These are phyloP conservation scores for Arxiozyma telluris DNA, from an alignment of 1,139 yeast species.

Conservation along the genomic window DNA sequence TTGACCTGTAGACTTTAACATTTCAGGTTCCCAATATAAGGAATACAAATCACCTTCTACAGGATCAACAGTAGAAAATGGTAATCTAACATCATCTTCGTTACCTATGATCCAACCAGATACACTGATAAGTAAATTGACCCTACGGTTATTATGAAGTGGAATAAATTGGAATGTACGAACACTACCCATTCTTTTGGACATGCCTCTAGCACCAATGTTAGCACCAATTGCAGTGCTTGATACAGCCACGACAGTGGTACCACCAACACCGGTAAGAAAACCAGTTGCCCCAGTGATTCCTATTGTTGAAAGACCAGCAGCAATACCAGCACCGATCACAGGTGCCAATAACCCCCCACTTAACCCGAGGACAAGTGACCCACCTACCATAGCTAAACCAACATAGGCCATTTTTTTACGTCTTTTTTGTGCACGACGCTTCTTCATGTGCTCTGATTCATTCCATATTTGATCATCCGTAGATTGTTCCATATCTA, in stretches of 20 bases:
- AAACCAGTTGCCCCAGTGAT: conserved; percentile 87
- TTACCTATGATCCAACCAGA: conserved; percentile 98
- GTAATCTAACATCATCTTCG: conserved; percentile 91
- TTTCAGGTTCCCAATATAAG: conserved; percentile 94
- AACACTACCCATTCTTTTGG: conserved; percentile 81
- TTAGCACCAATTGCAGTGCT: conserved; percentile 88
- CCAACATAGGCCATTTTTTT: conserved; percentile 83
- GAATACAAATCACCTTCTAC: conserved; percentile 95
- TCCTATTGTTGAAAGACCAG: conserved; percentile 92
- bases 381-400: conserved; percentile 94
- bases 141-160: conserved; percentile 79
- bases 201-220: conserved; percentile 81
- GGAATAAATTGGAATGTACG: conserved; percentile 91
- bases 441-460: conserved; percentile 54
- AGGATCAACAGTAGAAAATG: conserved; percentile 94
- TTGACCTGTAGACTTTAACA: conserved; percentile 93
- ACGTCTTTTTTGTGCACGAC: conserved; percentile 55
- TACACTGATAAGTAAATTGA: conserved; percentile 81
- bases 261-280: conserved; percentile 94
- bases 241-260: conserved; percentile 85
- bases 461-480: conserved; percentile 74
- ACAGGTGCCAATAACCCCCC: conserved; percentile 96
- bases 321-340: conserved; percentile 96
- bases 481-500: conserved; percentile 71
- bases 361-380: conserved; percentile 84